Conservation (phyloP, 2,329 filamentous ascomycete species). For the Aspergillus hiratsukae region DNA sequence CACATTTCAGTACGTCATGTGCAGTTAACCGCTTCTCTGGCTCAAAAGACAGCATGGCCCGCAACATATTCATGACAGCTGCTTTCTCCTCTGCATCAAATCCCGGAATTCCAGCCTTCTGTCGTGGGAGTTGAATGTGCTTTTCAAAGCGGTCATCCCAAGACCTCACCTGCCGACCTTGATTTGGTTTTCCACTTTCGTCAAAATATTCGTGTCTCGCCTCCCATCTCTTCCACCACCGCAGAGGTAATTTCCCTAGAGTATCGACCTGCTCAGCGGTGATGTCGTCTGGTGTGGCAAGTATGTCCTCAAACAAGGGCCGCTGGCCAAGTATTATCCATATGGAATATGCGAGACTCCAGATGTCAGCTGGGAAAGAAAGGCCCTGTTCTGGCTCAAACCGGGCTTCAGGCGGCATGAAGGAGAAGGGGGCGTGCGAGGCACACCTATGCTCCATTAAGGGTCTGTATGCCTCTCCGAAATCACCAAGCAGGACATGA, state of each 20-base stretch:
- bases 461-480: constrained; percentile 3
- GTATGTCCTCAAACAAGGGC: constrained; percentile 20
- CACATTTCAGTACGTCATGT: constrained; percentile 9
- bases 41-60: constrained; percentile 13
- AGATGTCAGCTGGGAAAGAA: constrained; percentile 30
- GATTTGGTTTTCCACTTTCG: constrained; percentile 4
- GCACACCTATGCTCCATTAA: neutral
- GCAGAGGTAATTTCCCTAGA: constrained; percentile 19
- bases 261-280: constrained; percentile 23
- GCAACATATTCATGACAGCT: constrained; percentile 12
- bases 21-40: constrained; percentile 11
- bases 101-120: constrained; percentile 1
- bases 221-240: constrained; percentile 17
- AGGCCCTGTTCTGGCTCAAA: constrained; percentile 27
- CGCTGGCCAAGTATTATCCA: constrained; percentile 25
- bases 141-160: constrained; percentile 11
- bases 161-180: constrained; percentile 4
- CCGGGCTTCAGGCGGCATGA: constrained; percentile 28
- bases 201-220: constrained; percentile 6
- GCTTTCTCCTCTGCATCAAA: constrained; percentile 13
- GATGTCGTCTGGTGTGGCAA: constrained; percentile 23
- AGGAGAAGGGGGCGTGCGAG: constrained; percentile 23
- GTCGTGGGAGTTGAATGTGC: constrained; percentile 7
- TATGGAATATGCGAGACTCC: constrained; percentile 26
- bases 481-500: neutral